Base-by-base conservation (phyloP, 78 protist species). In the Goniomonas avonlea region DNA sequence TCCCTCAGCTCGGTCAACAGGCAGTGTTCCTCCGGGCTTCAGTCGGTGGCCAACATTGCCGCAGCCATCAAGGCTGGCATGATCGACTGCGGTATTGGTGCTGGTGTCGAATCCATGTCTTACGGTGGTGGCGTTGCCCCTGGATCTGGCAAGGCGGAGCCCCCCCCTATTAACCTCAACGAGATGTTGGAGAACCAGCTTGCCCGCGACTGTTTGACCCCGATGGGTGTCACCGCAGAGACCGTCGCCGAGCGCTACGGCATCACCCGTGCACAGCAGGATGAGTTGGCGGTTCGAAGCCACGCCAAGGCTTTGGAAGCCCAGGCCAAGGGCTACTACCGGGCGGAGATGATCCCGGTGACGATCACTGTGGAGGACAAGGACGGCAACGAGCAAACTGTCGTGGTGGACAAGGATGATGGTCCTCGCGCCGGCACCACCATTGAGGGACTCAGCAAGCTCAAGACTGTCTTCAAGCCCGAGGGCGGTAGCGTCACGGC, bases 41-140 rank as follows among this genome's bases (percentile, higher is more conserved):
- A 45, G 85, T 90, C 94, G 45, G 63, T 88, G 45, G 87, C 86
- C 29, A 70, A 76, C 81, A 35, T 79, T 34, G 92, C 94, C 20
- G 80, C 80, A 0, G 84, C 93, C 35, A 88, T 93, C 31, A 59
- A 45, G n/a, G 21, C 61, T 7, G 95, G 92, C 39, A 0, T 4
- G 4, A n/a, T n/a, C n/a, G n/a, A n/a, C n/a, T n/a, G n/a, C n/a
- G n/a, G 93, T 68, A 79, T 93, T 25, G 94, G 88, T 2, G 95
- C 87, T 18, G 97, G 97, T 38, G 92, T 92, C 63, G 97, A 93
- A 53, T 80, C 87, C 21, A 88, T 93, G 94, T 53, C 86, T 1
- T 5, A 1, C 27, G n/a, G n/a, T n/a, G 21, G 31, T 1, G 56
- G 56, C 56, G 21, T 48, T n/a, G n/a, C n/a, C n/a, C n/a, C n/a